Percentiles rank a stretch among this genome's conserved stretches.
Evolutionary conservation across 1,284 basidiomycete genomes (phyloP).

Genomic region (Trametes polyzona): DNA sequence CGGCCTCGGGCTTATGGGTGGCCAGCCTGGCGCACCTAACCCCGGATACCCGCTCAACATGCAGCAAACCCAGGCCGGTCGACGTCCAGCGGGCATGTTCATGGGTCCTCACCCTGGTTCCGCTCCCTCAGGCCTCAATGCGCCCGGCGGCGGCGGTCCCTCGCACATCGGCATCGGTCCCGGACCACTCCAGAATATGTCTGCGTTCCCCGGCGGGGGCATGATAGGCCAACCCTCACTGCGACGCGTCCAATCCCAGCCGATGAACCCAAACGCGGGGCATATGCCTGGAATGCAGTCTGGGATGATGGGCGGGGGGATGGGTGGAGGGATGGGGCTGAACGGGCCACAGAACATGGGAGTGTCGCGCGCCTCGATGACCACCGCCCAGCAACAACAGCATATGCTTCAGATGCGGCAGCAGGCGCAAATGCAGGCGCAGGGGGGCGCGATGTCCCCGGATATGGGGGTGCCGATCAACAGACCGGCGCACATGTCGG

Average conservation of each 20-base stretch:
- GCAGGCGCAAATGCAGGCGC: conserved; percentile 25
- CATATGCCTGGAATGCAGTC: conserved; percentile 46
- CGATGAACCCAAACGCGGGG: conserved; percentile 41
- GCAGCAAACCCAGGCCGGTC: conserved; percentile 22
- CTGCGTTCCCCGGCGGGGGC: conserved; percentile 41
- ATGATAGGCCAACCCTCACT: conserved; percentile 39
- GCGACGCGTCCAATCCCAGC: conserved; percentile 58
- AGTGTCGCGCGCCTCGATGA: conserved; percentile 25
- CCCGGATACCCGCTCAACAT: conserved; percentile 24
- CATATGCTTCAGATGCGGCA: conserved; percentile 29
- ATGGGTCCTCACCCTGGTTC: conserved; percentile 35
- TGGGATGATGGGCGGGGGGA: conserved; percentile 44
- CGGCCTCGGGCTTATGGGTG: conserved; percentile 44
- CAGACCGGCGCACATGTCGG: conserved; percentile 37
- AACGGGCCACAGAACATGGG: conserved; percentile 34
- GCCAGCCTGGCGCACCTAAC: conserved; percentile 29
- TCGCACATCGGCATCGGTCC: conserved; percentile 45
- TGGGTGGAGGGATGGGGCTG: conserved; percentile 24
- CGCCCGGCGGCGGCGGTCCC: conserved; percentile 38
- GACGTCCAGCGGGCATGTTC: conserved; percentile 31
- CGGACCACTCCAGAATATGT: conserved; percentile 41
- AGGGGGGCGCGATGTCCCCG: conserved; percentile 42
- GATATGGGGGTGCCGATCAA: conserved; percentile 44
- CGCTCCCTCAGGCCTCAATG: conserved; percentile 38
- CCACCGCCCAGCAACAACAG: conserved; percentile 27